Conservation (phyloP, 257 asterid species). For the Solanum chaucha region DNA sequence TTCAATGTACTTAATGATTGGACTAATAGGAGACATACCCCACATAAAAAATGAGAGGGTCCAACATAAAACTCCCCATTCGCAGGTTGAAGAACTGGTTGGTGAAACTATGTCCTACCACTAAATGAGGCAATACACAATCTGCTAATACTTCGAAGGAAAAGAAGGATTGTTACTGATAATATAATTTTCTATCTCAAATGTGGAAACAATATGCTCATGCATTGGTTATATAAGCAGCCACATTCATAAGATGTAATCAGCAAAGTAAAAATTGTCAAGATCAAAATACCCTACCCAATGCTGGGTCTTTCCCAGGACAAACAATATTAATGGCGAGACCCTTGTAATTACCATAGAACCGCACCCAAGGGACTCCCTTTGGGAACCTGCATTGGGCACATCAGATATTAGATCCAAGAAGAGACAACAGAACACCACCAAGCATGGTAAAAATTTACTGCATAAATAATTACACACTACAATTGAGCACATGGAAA, state of each 20-base stretch:
- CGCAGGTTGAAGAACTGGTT: background rate
- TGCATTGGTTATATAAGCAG: background rate
- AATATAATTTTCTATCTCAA: background rate
- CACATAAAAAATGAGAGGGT: background rate
- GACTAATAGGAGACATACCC: background rate
- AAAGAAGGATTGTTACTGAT: background rate
- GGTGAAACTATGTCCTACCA: constrained; percentile 1
- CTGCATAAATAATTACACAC: background rate
- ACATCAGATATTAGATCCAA: background rate
- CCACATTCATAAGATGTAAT: background rate
- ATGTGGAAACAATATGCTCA: background rate
- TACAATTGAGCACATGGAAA: background rate
- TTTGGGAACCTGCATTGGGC: constrained; percentile 60
- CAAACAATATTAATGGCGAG: constrained; percentile 59
- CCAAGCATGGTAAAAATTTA: background rate
- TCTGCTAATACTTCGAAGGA: background rate
- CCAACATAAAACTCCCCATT: background rate
- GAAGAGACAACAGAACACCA: constrained; percentile 1
- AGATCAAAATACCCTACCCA: constrained; percentile 43
- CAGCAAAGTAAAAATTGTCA: background rate
- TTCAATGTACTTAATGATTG: background rate
- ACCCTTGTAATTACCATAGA: constrained; percentile 61
- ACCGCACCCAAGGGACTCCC: constrained; percentile 93
- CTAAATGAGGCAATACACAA: background rate
- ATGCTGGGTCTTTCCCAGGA: constrained; percentile 71